Conservation (phyloP, 805 yeast species). For the Kluyveromyces wickerhamii region DNA sequence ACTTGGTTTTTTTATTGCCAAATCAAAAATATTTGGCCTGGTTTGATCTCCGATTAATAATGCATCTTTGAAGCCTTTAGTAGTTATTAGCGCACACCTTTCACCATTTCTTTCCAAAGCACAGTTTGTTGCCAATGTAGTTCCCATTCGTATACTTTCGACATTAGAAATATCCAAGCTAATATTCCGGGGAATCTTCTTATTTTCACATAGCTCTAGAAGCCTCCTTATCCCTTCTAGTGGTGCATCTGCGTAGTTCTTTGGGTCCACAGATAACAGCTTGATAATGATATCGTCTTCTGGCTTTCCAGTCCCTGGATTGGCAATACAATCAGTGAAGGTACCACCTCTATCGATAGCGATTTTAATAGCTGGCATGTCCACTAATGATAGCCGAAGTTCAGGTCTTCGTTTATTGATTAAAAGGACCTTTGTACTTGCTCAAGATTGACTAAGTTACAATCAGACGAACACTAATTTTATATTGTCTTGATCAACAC, state of each 20-base stretch:
- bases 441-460: too few relatives aligned
- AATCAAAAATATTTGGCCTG: slow-evolving; percentile 81
- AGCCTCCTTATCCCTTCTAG: slow-evolving; percentile 82
- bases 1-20: slow-evolving; percentile 63
- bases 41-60: slow-evolving; percentile 84
- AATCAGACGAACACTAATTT: too few relatives aligned
- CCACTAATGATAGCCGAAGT: too few relatives aligned
- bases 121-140: slow-evolving; percentile 94
- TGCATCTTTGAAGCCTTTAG: slow-evolving; percentile 82
- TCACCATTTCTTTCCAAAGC: slow-evolving; percentile 89
- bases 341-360: slow-evolving; percentile 77
- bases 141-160: slow-evolving; percentile 75
- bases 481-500: too few relatives aligned
- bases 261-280: slow-evolving; percentile 80
- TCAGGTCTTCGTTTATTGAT: too few relatives aligned
- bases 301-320: slow-evolving; percentile 38
- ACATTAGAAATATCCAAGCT: slow-evolving; percentile 57
- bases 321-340: slow-evolving; percentile 67
- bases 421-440: too few relatives aligned
- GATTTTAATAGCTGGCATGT: slow-evolving; percentile 26
- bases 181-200: slow-evolving; percentile 47
- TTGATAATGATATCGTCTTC: slow-evolving; percentile 63
- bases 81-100: slow-evolving; percentile 72
- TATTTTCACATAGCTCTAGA: slow-evolving; percentile 50
- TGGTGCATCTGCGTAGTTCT: slow-evolving; percentile 83